Base-by-base conservation (phyloP, 768 basidiomycete genomes). In the Kwoniella dejecticola region DNA sequence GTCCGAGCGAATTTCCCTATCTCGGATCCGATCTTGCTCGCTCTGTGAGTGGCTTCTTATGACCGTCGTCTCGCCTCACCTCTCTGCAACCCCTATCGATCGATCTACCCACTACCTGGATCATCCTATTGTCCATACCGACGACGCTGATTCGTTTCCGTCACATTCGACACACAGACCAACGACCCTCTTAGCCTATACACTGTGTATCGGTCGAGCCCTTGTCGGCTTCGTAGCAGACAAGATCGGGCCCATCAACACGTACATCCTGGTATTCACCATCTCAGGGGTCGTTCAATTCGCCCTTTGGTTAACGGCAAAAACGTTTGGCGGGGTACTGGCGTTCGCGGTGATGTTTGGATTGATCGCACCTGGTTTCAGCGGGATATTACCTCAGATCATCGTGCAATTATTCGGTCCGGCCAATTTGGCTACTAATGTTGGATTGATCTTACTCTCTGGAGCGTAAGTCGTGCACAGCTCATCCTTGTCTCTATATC, bases 211-310 rank as follows among this genome's bases (percentile, higher is more conserved):
- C 15, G 70, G 70, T n/a, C 64, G 70, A 38, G 63, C 63, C 1
- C 31, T 67, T 13, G 65, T 73, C 1, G 76, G 76, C 13, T 60
- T 56, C 30, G 53, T 75, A 2, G 61, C 74, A 8, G 76, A 77
- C 57, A 7, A 27, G 0, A 48, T 77, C 40, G 76, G 76, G 0
- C 72, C 76, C 0, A 36, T 70, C 40, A 77, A 77, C 62, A 68
- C 64, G 40, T 70, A 69, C 52, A 64, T 74, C 40, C 41, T 72
- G 8, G 55, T 64, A 5, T 72, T 62, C 38, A 0, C 64, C 40
- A 30, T 66, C 8, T 66, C 68, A 2, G 67, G 62, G 1, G 42
- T 70, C 7, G 61, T 73, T 5, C 71, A 74, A 38, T 45, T 69
- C 15, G 63, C 67, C 0, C 55, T 74, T 17, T 77, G 76, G 70